phyloP scores from a whole-genome alignment of 495 filamentous ascomycete species.

The Cercophora sp. region DNA sequence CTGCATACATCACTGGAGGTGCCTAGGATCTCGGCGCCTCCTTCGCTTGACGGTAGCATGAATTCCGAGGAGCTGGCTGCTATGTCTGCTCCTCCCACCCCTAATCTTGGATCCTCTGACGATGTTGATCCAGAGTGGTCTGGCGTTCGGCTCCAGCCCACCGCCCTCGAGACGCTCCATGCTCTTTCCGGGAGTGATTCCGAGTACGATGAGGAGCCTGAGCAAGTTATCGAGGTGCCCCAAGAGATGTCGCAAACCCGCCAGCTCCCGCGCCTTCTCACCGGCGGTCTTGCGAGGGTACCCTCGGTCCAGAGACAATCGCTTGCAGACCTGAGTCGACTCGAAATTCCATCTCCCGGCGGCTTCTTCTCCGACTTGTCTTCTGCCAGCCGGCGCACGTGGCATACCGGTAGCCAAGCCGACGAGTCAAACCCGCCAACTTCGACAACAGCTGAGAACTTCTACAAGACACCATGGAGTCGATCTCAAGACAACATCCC shows the following conservation, averaged over 20 bases:
- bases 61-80: constrained; percentile 78
- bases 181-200: constrained; percentile 61
- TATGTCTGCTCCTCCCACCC: constrained; percentile 76
- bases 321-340: constrained; percentile 54
- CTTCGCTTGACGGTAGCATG: constrained; percentile 83
- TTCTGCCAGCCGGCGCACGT: constrained; percentile 68
- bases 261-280: constrained; percentile 37
- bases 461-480: constrained; percentile 77
- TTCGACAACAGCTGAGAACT: constrained; percentile 75
- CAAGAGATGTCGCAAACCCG: constrained; percentile 40
- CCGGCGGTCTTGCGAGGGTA: constrained; percentile 23
- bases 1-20: constrained; percentile 50
- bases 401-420: constrained; percentile 52
- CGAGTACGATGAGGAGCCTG: constrained; percentile 45
- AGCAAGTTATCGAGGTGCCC: constrained; percentile 49
- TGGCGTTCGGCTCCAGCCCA: constrained; percentile 68
- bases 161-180: constrained; percentile 71
- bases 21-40: constrained; percentile 72
- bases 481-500: constrained; percentile 21
- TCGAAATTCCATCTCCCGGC: constrained; percentile 84
- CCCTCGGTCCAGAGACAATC: constrained; percentile 42
- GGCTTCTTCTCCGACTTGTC: constrained; percentile 86
- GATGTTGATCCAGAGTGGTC: constrained; percentile 51
- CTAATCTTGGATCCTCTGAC: constrained; percentile 60
- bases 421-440: constrained; percentile 55